Percentiles rank a stretch among this genome's conserved stretches.
Evolutionary conservation across 139 green algal species (phyloP).

Genomic region (Micractinium conductrix): DNA sequence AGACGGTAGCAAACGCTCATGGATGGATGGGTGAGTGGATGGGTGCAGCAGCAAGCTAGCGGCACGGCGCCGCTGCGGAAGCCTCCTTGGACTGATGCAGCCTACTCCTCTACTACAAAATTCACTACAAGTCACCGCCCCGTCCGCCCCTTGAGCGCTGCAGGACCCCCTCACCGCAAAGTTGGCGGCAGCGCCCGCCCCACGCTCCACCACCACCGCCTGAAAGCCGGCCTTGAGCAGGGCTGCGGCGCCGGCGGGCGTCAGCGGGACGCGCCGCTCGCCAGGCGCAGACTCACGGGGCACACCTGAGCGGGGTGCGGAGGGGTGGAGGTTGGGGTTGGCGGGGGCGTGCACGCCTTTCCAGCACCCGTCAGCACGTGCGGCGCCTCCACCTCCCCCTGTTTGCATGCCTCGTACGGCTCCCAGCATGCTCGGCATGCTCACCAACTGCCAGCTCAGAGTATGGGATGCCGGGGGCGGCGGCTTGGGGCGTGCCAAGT

Average conservation of each 20-base stretch:
- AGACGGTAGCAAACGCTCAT: no score
- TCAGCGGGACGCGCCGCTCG: slow-evolving; percentile 79
- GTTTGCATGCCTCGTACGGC: background rate
- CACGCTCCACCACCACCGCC: slow-evolving; percentile 69
- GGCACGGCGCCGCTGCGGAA: no score
- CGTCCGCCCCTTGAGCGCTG: no score
- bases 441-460: slow-evolving; percentile 30
- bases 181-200: slow-evolving; percentile 70
- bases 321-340: background rate
- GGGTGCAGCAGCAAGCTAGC: no score
- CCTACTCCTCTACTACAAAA: no score
- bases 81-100: no score
- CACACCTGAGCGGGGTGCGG: slow-evolving; percentile 59
- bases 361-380: no score
- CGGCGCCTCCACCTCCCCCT: background rate
- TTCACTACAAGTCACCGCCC: no score
- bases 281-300: slow-evolving; percentile 66
- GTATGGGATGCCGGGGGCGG: slow-evolving; percentile 26
- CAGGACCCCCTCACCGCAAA: slow-evolving; percentile 68
- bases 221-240: slow-evolving; percentile 84
- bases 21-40: no score
- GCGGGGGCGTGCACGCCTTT: background rate
- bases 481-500: background rate
- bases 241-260: slow-evolving; percentile 58
- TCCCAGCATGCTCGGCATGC: background rate